Conservation (phyloP, 1,139 yeast genomes). For the Zygotorulaspora mrakii region DNA sequence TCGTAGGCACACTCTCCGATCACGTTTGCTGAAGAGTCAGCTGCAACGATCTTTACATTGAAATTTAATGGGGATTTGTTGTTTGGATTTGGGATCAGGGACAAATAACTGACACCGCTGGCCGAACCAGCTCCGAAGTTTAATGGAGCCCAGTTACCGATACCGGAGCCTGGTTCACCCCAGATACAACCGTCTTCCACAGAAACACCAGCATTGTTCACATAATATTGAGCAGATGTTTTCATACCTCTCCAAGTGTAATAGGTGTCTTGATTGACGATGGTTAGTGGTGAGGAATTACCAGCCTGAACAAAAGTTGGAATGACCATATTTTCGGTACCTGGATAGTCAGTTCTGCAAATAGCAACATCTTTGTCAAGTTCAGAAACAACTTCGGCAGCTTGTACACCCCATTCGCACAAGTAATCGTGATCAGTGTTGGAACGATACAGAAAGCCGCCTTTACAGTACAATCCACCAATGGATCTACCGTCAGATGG, state of each 20-base stretch:
- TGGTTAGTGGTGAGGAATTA: constrained; percentile 60
- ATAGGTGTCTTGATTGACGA: constrained; percentile 72
- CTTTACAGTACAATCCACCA: constrained; percentile 82
- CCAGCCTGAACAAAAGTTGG: constrained; percentile 83
- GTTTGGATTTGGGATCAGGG: constrained; percentile 95
- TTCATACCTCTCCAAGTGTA: constrained; percentile 76
- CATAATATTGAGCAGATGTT: constrained; percentile 95
- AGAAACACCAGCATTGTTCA: constrained; percentile 91
- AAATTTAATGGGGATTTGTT: constrained; percentile 72
- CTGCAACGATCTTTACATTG: constrained; percentile 80
- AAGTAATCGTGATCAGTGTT: constrained; percentile 59
- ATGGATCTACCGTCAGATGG: constrained; percentile 84
- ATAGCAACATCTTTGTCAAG: constrained; percentile 67
- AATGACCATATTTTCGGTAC: constrained; percentile 95
- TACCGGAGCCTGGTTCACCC: constrained; percentile 75
- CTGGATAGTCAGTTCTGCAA: constrained; percentile 98
- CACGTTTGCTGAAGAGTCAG: constrained; percentile 53
- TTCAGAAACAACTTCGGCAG: constrained; percentile 67
- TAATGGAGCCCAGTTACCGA: constrained; percentile 98
- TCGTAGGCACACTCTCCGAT: constrained; percentile 78
- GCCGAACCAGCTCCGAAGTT: constrained; percentile 90
- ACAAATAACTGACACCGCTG: constrained; percentile 75
- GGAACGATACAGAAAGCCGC: constrained; percentile 76
- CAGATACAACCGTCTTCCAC: constrained; percentile 88
- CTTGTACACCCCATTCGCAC: constrained; percentile 78